These are phyloP conservation scores for Striga hermonthica DNA, from an alignment of 305 asterid species.

Conservation along the genomic window DNA sequence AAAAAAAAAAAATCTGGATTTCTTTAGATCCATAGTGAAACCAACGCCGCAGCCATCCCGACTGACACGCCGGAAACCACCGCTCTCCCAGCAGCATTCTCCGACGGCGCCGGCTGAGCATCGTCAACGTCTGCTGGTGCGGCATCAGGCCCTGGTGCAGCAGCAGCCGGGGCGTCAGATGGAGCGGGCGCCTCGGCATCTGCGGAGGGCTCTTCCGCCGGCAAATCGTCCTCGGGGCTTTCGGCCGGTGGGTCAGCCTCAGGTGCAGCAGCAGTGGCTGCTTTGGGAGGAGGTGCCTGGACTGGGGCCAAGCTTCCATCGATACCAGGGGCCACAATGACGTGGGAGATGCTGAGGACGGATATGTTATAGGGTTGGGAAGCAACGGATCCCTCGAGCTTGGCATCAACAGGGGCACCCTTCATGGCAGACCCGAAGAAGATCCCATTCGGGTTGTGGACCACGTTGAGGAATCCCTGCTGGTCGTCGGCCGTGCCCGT, in stretches of 20 bases:
- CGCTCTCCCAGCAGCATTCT: conserved; percentile 27
- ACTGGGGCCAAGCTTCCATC: conserved; percentile 27
- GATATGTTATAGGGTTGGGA: conserved; percentile 55
- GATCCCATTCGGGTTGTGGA: conserved; percentile 35
- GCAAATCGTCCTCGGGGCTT: conserved; percentile 23
- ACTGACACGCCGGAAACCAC: conserved; percentile 26
- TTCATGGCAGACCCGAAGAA: conserved; percentile 54
- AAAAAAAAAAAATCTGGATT: too few relatives aligned
- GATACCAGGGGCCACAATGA: conserved; percentile 43
- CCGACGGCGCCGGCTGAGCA: neutral
- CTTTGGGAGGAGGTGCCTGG: conserved; percentile 26
- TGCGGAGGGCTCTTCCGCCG: neutral
- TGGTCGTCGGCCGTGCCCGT: conserved; percentile 41
- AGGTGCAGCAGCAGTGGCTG: conserved; percentile 17
- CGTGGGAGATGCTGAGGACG: conserved; percentile 43
- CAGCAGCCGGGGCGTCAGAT: neutral
- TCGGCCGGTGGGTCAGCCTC: conserved; percentile 7
- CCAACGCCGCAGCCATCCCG: conserved; percentile 32
- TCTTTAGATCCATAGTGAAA: conserved; percentile 29
- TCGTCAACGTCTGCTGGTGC: conserved; percentile 30
- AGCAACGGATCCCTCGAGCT: conserved; percentile 36
- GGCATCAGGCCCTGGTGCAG: conserved; percentile 26
- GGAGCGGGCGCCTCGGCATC: too few relatives aligned
- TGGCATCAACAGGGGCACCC: conserved; percentile 37
- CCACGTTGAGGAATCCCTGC: conserved; percentile 57